Evolutionary conservation across 2,329 filamentous ascomycete species (phyloP).

Genomic region (Rutstroemia sp.): DNA sequence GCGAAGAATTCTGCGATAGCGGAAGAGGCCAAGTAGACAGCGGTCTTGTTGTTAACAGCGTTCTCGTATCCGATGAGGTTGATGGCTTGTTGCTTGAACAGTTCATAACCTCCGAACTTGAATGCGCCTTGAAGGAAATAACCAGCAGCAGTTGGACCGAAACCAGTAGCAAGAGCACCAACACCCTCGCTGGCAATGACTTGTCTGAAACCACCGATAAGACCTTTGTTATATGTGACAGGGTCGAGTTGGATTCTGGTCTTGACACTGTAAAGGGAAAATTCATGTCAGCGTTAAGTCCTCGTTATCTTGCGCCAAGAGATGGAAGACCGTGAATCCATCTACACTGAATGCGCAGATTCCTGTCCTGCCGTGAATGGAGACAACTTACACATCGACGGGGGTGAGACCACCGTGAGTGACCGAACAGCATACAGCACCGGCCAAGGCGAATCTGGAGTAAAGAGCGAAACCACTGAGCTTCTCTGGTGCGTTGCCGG

Average conservation of each 20-base stretch:
- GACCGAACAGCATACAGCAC: constrained; percentile 95
- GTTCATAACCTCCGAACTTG: constrained; percentile 93
- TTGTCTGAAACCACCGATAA: constrained; percentile 81
- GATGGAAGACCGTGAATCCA: not conserved
- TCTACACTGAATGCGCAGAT: not conserved
- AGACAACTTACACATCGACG: constrained; percentile 89
- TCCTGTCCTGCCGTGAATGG: not conserved
- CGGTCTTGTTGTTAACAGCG: constrained; percentile 71
- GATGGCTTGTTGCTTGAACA: constrained; percentile 92
- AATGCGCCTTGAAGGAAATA: constrained; percentile 93
- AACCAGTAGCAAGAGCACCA: constrained; percentile 77
- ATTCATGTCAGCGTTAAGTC: constrained; percentile 18
- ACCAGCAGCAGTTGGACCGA: constrained; percentile 77
- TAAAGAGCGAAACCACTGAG: constrained; percentile 67
- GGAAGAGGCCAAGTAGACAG: constrained; percentile 69
- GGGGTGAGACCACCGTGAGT: constrained; percentile 96
- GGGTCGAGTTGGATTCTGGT: constrained; percentile 93
- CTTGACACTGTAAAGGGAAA: constrained; percentile 63
- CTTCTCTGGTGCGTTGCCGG: constrained; percentile 34
- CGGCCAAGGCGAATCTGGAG: constrained; percentile 93
- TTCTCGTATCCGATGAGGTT: constrained; percentile 71
- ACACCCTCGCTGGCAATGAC: constrained; percentile 79
- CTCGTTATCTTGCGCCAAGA: constrained; percentile 13
- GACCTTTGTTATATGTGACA: constrained; percentile 77
- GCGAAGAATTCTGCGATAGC: constrained; percentile 62